Conservation (phyloP, 2,329 filamentous ascomycete genomes). For the Penicillium hesseltinei region DNA sequence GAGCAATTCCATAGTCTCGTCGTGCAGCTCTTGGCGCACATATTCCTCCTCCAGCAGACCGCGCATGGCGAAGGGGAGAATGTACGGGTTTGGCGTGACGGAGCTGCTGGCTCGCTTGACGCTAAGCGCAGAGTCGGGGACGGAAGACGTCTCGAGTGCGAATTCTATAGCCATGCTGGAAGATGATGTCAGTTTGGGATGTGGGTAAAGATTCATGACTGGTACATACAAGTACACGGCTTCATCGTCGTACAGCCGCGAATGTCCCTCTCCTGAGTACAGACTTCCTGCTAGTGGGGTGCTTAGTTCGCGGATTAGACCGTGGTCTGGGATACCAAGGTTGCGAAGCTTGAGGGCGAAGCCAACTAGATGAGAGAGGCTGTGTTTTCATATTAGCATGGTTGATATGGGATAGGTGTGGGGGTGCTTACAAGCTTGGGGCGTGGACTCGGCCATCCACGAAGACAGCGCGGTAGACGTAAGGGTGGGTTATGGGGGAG, state of each 20-base stretch:
- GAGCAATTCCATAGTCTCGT: conserved; percentile 77
- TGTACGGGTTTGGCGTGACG: conserved; percentile 70
- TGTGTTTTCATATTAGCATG: conserved; percentile 25
- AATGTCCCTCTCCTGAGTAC: conserved; percentile 90
- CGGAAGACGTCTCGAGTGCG: conserved; percentile 66
- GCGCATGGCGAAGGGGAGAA: conserved; percentile 92
- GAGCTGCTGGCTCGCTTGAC: conserved; percentile 51
- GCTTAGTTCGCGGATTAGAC: conserved; percentile 85
- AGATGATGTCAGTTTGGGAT: conserved; percentile 5
- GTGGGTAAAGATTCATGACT: neutral
- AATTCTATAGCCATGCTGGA: conserved; percentile 66
- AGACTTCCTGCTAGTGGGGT: conserved; percentile 84
- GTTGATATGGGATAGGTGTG: neutral
- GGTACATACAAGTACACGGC: conserved; percentile 70
- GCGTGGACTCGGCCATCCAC: conserved; percentile 90
- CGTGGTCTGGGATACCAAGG: conserved; percentile 87
- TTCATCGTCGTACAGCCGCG: conserved; percentile 84
- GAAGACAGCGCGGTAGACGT: conserved; percentile 94
- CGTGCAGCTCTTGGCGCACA: conserved; percentile 74
- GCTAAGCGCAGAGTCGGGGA: conserved; percentile 50
- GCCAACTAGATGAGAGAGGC: conserved; percentile 83
- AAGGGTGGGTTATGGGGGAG: conserved; percentile 79
- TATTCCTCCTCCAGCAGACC: conserved; percentile 88
- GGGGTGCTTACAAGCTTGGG: conserved; percentile 70
- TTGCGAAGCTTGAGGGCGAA: conserved; percentile 94